These are phyloP conservation scores for Aspergillus ustus DNA, from an alignment of 2,329 filamentous ascomycete species.

Conservation along the genomic window DNA sequence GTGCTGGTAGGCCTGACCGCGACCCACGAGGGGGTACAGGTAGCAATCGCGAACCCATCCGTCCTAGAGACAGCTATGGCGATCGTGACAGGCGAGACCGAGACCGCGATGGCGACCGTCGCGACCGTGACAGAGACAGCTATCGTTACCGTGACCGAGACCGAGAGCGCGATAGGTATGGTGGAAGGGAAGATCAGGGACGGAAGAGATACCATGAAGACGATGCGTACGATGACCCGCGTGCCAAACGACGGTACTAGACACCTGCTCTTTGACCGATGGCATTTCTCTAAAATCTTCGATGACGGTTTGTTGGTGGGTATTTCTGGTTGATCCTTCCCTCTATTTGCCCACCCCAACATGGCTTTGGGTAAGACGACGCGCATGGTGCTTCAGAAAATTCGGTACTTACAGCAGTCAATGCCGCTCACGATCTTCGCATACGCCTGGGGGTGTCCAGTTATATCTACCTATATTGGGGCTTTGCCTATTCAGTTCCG, in stretches of 20 bases:
- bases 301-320: slow-evolving; percentile 49
- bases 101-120: slow-evolving; percentile 54
- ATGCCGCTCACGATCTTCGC: slow-evolving; percentile 11
- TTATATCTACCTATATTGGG: background rate
- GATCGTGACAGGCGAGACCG: slow-evolving; percentile 49
- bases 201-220: slow-evolving; percentile 76
- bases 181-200: slow-evolving; percentile 58
- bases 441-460: slow-evolving; percentile 11
- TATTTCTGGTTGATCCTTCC: slow-evolving; percentile 42
- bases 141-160: slow-evolving; percentile 47
- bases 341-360: slow-evolving; percentile 28
- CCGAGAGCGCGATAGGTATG: slow-evolving; percentile 52
- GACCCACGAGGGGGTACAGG: slow-evolving; percentile 65
- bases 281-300: slow-evolving; percentile 25
- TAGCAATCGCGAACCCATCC: slow-evolving; percentile 84
- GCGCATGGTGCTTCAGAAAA: slow-evolving; percentile 14
- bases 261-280: slow-evolving; percentile 9
- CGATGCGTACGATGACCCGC: slow-evolving; percentile 76
- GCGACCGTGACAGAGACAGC: slow-evolving; percentile 62
- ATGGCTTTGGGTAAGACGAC: slow-evolving; percentile 44
- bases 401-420: slow-evolving; percentile 27
- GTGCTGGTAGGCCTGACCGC: slow-evolving; percentile 53
- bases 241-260: slow-evolving; percentile 65
- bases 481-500: slow-evolving; percentile 4
- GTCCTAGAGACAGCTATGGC: slow-evolving; percentile 66